Evolutionary conservation across 164 flowering plant species (phyloP).

Genomic region (Chimonanthus salicifolius): DNA sequence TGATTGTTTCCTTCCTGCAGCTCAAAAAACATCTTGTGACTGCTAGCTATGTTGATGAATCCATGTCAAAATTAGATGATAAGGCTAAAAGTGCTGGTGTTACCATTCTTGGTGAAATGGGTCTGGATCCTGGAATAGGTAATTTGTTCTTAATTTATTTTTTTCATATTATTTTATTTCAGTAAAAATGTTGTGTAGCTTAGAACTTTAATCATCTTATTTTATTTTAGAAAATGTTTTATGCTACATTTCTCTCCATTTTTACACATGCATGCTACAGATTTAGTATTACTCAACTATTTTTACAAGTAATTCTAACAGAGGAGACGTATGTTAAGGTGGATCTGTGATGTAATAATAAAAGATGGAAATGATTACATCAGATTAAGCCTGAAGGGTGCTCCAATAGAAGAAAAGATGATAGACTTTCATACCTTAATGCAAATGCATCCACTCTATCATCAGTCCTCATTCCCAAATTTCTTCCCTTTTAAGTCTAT

Average conservation of each 20-base stretch:
- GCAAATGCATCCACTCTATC: too few species aligned
- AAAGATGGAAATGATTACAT: too few species aligned
- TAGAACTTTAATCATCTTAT: background rate
- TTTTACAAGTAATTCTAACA: too few species aligned
- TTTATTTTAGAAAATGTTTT: background rate
- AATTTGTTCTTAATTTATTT: constrained; percentile 8
- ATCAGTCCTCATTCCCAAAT: too few species aligned
- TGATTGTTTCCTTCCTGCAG: constrained; percentile 35
- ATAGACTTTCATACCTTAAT: too few species aligned
- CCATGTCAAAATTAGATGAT: constrained; percentile 60
- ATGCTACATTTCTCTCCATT: background rate
- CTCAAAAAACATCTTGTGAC: constrained; percentile 87
- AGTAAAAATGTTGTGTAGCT: too few species aligned
- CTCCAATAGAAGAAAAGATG: too few species aligned
- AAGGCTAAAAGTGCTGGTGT: constrained; percentile 70
- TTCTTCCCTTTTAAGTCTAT: too few species aligned
- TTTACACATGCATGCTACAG: background rate
- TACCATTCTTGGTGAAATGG: constrained; percentile 97
- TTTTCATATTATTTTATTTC: too few species aligned
- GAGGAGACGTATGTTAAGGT: background rate
- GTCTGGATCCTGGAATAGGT: constrained; percentile 99
- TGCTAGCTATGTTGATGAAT: constrained; percentile 87
- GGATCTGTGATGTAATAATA: background rate
- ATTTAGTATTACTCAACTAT: too few species aligned
- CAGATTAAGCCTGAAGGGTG: too few species aligned